These are phyloP conservation scores for Phytophthora agathidicida DNA, from an alignment of 352 stramenopile genomes.

Conservation along the genomic window DNA sequence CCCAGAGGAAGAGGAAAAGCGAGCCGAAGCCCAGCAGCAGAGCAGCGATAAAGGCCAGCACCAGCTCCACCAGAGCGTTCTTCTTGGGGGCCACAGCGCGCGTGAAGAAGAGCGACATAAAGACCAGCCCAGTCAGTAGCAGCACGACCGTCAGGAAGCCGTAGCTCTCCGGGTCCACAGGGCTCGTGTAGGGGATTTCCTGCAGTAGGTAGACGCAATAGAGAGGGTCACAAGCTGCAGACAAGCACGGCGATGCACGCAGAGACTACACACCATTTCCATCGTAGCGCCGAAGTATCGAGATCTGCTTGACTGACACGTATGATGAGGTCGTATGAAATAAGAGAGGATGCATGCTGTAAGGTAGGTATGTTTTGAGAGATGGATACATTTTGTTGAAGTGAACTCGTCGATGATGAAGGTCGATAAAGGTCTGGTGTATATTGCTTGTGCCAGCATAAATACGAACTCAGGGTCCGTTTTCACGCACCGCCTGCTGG, in stretches of 20 bases:
- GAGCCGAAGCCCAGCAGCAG: conserved; percentile 82
- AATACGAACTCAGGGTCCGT: conserved; percentile 46
- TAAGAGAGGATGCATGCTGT: not conserved
- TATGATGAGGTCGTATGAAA: conserved; percentile 22
- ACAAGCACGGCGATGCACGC: not conserved
- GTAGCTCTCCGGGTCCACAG: conserved; percentile 74
- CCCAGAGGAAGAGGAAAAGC: conserved; percentile 89
- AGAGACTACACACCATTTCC: conserved; percentile 44
- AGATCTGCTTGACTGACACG: conserved; percentile 42
- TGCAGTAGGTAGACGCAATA: conserved; percentile 20
- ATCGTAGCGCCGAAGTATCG: conserved; percentile 29
- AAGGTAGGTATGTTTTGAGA: not conserved
- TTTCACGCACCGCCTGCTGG: conserved; percentile 48
- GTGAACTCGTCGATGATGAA: no score
- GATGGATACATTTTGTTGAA: conserved; percentile 19
- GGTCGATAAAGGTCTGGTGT: conserved; percentile 26
- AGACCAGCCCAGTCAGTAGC: conserved; percentile 70
- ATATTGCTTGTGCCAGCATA: conserved; percentile 35
- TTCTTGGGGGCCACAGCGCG: conserved; percentile 78
- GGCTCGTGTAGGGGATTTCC: conserved; percentile 86
- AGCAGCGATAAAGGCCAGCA: conserved; percentile 68
- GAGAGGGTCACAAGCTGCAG: not conserved
- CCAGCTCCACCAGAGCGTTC: conserved; percentile 73
- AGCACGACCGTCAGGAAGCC: conserved; percentile 64
- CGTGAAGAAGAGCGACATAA: conserved; percentile 87